Percentiles rank a stretch among this genome's conserved stretches.
These are phyloP conservation scores for Mortierella hygrophila DNA, from an alignment of 192 early-diverging fungal genomes.

Conservation along the genomic window DNA sequence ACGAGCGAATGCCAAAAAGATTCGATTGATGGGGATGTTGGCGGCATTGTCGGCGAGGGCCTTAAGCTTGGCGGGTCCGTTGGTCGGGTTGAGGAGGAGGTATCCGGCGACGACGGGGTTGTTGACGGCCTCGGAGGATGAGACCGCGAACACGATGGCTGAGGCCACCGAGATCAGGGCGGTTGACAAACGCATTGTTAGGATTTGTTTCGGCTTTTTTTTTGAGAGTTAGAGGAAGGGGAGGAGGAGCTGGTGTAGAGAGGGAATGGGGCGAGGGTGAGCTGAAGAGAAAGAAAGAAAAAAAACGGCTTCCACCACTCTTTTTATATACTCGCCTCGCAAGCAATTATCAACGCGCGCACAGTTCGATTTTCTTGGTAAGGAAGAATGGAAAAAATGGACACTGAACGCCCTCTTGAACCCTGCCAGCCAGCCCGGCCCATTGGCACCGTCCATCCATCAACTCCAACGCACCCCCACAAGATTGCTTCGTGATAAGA, in stretches of 20 bases:
- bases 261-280: not conserved
- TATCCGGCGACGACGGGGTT: conserved; percentile 41
- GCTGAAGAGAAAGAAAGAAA: conserved; percentile 4
- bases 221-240: not conserved
- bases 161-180: conserved; percentile 42
- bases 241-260: not conserved
- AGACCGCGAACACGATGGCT: conserved; percentile 13
- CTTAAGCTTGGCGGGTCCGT: conserved; percentile 44
- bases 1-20: conserved; percentile 45
- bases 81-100: conserved; percentile 41
- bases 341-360: not conserved
- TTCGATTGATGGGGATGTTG: conserved; percentile 41
- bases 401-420: not conserved
- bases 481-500: conserved; percentile 33
- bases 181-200: conserved; percentile 35
- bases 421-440: not conserved
- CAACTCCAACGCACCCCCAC: not conserved
- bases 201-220: not conserved
- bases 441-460: not conserved
- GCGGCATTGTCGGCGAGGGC: conserved; percentile 49
- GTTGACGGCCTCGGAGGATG: conserved; percentile 13
- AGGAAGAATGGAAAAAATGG: no score
- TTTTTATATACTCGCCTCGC: not conserved
- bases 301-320: not conserved
- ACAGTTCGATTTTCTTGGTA: no score